phyloP scores from a whole-genome alignment of 768 basidiomycete species.

The Candolleomyces eurysporus region DNA sequence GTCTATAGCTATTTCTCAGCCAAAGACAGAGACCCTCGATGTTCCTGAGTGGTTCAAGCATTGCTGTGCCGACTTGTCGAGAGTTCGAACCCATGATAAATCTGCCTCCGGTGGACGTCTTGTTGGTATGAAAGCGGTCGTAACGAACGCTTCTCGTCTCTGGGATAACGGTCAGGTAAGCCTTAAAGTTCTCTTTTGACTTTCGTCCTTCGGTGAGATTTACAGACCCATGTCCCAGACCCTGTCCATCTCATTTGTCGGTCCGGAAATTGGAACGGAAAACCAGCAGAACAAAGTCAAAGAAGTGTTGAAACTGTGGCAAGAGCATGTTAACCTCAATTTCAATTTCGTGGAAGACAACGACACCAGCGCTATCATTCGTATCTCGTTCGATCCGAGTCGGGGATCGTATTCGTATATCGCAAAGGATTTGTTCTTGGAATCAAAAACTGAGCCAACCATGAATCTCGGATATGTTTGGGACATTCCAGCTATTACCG shows the following conservation, averaged over 20 bases:
- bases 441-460: not conserved
- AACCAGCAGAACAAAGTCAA: not conserved
- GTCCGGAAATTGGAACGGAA: not conserved
- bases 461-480: conserved; percentile 15
- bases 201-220: not conserved
- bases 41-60: not conserved
- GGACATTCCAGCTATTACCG: not conserved
- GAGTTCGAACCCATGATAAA: not conserved
- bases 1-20: not conserved
- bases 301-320: not conserved
- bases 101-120: not conserved
- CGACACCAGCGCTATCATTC: conserved; percentile 6
- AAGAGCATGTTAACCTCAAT: conserved; percentile 13
- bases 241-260: not conserved
- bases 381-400: conserved; percentile 10
- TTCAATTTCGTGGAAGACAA: conserved; percentile 9
- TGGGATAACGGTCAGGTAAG: not conserved
- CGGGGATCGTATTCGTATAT: conserved; percentile 16
- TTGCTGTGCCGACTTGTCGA: not conserved
- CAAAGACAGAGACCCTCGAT: not conserved
- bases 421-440: conserved; percentile 1
- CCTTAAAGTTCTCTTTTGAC: not conserved
- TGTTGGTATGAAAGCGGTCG: not conserved
- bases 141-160: not conserved
- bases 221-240: not conserved